Conservation (phyloP, 176 grass and related monocot species). For the Musa itinerans region DNA sequence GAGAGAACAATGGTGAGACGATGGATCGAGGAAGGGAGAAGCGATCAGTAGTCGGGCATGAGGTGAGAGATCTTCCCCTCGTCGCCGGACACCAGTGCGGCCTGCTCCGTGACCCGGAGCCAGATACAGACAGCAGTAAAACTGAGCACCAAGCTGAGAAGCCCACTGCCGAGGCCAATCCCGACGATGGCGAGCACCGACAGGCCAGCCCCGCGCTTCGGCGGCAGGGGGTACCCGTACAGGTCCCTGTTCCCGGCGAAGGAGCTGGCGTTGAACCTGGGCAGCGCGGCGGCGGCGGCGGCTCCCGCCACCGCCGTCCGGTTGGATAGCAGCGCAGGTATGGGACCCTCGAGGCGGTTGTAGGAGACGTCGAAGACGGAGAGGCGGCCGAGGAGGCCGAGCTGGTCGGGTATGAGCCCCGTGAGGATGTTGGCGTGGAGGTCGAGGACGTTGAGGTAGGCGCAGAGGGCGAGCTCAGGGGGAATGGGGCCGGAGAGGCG, state of each 20-base stretch:
- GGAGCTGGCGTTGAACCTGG: conserved; percentile 7
- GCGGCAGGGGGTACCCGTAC: conserved; percentile 7
- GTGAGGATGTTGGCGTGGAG: conserved; percentile 12
- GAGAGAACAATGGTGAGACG: not conserved
- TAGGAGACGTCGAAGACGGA: conserved; percentile 12
- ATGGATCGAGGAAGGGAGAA: not conserved
- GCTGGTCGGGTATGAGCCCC: conserved; percentile 5
- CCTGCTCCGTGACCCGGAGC: conserved; percentile 3
- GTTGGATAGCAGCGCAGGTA: not conserved
- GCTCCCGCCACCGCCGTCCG: not conserved
- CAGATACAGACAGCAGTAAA: not conserved
- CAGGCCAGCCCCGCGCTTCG: not conserved
- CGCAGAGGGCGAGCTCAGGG: conserved; percentile 5
- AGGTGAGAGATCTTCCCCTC: conserved; percentile 7
- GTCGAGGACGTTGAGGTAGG: conserved; percentile 12
- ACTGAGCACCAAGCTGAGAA: conserved; percentile 4
- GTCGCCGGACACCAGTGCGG: not conserved
- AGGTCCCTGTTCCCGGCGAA: conserved; percentile 9
- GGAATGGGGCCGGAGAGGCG: conserved; percentile 7
- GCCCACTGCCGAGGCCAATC: conserved; percentile 8
- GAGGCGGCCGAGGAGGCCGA: conserved; percentile 9
- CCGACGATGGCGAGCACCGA: conserved; percentile 12
- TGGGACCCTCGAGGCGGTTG: conserved; percentile 14
- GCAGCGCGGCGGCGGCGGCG: not conserved
- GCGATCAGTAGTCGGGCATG: conserved; percentile 10